Base-by-base conservation (phyloP, 2,329 filamentous ascomycete species). In the Trichoderma aggressivum region DNA sequence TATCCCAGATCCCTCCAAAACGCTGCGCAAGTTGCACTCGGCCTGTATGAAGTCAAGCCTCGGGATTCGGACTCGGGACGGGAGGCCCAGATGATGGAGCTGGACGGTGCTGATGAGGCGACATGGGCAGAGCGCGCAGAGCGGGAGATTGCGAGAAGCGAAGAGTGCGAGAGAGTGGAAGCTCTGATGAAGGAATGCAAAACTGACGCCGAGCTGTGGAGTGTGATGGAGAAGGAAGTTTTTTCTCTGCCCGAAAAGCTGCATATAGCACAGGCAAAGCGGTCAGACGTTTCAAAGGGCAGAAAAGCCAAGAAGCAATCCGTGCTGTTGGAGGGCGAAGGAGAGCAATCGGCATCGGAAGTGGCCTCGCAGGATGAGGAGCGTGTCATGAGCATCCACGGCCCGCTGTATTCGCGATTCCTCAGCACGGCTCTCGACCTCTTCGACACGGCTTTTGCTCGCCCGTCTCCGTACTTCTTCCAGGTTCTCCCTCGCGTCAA, bases 401-500 rank as follows among this genome's bases (percentile, higher is more conserved):
- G 90, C 1, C 87, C 88, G 7, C 85, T 92, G 18, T 93, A 91
- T 76, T 86, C 91, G 1, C 82, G 86, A 8, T 87, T 89, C 74
- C 83, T 93, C 7, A 81, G 88, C 50, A 81, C 84, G 50, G 89
- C 86, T 1, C 82, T 92, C 18, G 81, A 83, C 1, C 83, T 88
- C 1, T 82, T 93, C 4, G 86, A 89, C 74, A 82, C 81, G 2
- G 82, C 84, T 1, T 94, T 92, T 71, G 73, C 77, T 11, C 85
- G 83, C 12, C 81, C 87, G 0, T 94, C 91, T 1, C 83, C 86
- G 0, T 83, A 92, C 0, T 83, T 85, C 0, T 84, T 92, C 58
- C 84, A 85, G 58, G 80, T 94, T 30, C 83, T 94, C 0, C 91
- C 92, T 0, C 86, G 87, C 8, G 82, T 94, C 75, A 92, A 92